A percentile compares a stretch with the other conserved stretches of the same genome.
These are phyloP conservation scores for Hypoxylon sp. DNA, from an alignment of 2,329 filamentous ascomycete species.

Conservation along the genomic window DNA sequence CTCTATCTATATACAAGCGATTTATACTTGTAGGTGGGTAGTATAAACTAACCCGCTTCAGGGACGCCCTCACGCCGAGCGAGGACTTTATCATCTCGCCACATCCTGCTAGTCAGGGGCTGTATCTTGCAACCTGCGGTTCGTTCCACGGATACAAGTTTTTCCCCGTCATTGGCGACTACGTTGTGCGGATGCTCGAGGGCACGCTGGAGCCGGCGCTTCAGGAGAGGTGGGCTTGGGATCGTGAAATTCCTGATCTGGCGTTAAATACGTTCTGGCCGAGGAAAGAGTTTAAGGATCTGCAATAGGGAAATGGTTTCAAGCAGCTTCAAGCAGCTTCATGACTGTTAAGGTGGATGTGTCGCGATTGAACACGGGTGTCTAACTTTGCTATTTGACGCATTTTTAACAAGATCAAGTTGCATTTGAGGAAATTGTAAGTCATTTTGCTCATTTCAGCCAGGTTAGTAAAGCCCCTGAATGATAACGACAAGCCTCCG, in stretches of 20 bases:
- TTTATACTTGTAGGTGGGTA: background rate
- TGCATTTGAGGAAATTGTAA: too few species aligned
- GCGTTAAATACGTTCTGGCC: slow-evolving; percentile 64
- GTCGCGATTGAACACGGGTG: too few species aligned
- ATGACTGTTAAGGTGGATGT: too few species aligned
- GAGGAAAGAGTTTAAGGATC: slow-evolving; percentile 63
- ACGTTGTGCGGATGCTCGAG: slow-evolving; percentile 65
- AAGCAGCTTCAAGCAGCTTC: too few species aligned
- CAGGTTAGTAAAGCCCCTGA: too few species aligned
- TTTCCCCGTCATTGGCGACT: slow-evolving; percentile 70
- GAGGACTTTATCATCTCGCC: slow-evolving; percentile 70
- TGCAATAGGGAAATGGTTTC: too few species aligned
- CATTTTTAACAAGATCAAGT: too few species aligned
- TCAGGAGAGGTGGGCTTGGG: slow-evolving; percentile 63
- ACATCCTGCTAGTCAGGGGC: slow-evolving; percentile 57
- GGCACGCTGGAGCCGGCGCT: slow-evolving; percentile 55
- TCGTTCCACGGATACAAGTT: slow-evolving; percentile 76
- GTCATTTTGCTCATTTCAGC: too few species aligned
- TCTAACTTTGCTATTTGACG: too few species aligned
- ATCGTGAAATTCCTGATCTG: slow-evolving; percentile 64
- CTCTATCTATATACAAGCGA: background rate
- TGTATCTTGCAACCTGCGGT: slow-evolving; percentile 70
- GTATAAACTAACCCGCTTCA: slow-evolving; percentile 42
- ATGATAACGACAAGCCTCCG: too few species aligned
- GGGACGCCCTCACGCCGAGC: slow-evolving; percentile 71